These are phyloP conservation scores for Penicillium polonicum DNA, from an alignment of 2,329 filamentous ascomycete species.

Conservation along the genomic window DNA sequence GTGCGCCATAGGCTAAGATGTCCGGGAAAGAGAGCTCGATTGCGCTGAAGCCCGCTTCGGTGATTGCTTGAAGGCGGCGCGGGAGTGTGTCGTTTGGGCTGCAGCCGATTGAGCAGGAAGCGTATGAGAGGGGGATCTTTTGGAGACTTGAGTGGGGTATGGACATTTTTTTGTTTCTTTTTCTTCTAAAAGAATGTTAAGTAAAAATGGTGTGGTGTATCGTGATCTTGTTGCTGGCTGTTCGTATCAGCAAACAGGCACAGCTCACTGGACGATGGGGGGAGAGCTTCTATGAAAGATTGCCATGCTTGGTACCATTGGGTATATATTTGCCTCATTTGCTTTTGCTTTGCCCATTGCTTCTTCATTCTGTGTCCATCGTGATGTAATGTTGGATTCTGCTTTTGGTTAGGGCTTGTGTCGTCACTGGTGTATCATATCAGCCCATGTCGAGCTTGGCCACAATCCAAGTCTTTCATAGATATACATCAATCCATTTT, in stretches of 20 bases:
- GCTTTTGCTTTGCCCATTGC: background rate
- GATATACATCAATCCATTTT: background rate
- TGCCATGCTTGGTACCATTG: background rate
- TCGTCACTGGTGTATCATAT: constrained; percentile 16
- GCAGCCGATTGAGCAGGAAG: constrained; percentile 45
- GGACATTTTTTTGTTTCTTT: constrained; percentile 9
- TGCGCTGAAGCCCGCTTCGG: constrained; percentile 52
- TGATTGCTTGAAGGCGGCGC: constrained; percentile 42
- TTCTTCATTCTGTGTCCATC: constrained; percentile 7
- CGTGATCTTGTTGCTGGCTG: background rate
- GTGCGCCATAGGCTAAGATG: constrained; percentile 61
- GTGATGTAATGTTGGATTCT: constrained; percentile 20
- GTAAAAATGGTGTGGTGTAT: background rate
- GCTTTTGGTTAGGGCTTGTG: background rate
- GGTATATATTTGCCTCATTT: background rate
- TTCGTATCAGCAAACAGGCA: background rate
- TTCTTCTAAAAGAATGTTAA: background rate
- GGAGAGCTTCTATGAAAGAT: background rate
- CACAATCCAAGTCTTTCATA: background rate
- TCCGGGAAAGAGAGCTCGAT: constrained; percentile 76
- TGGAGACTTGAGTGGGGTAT: constrained; percentile 19
- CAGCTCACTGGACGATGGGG: background rate
- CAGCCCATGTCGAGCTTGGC: background rate
- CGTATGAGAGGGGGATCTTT: constrained; percentile 41
- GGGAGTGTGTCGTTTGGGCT: constrained; percentile 36